Conservation (phyloP, 306 rosid genomes). For the Quercus dentata region DNA sequence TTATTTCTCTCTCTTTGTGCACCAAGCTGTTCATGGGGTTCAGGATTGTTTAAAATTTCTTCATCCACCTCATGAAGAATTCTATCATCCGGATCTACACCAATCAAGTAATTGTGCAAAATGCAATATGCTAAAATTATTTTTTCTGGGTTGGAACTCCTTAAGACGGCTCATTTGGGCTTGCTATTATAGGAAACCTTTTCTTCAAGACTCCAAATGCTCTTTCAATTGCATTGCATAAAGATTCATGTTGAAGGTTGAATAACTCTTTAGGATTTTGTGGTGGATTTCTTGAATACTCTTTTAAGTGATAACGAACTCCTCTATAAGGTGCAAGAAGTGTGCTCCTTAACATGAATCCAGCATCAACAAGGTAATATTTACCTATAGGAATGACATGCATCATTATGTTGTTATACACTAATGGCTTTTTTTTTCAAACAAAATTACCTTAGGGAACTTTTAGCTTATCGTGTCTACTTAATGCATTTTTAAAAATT, state of each 20-base stretch:
- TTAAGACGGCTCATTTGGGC: neutral
- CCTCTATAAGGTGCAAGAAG: neutral
- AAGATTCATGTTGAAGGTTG: neutral
- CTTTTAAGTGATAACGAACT: neutral
- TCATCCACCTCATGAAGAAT: neutral
- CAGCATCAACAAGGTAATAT: neutral
- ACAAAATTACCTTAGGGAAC: constrained; percentile 1
- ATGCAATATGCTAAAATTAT: neutral
- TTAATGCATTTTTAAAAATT: neutral
- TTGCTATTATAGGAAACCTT: neutral
- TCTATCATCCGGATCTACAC: neutral
- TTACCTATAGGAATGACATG: neutral
- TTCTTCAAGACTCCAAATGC: constrained; percentile 4
- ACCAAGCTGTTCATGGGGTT: neutral
- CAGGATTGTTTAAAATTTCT: neutral
- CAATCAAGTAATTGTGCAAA: neutral
- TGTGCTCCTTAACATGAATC: neutral
- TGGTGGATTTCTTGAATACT: neutral
- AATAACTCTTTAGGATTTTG: neutral
- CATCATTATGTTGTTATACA: neutral
- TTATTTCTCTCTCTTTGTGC: neutral
- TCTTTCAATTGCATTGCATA: neutral
- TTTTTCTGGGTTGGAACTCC: neutral
- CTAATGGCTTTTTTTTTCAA: neutral
- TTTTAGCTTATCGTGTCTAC: neutral